Base-by-base conservation (phyloP, 768 basidiomycete species). In the Serendipita indica region DNA sequence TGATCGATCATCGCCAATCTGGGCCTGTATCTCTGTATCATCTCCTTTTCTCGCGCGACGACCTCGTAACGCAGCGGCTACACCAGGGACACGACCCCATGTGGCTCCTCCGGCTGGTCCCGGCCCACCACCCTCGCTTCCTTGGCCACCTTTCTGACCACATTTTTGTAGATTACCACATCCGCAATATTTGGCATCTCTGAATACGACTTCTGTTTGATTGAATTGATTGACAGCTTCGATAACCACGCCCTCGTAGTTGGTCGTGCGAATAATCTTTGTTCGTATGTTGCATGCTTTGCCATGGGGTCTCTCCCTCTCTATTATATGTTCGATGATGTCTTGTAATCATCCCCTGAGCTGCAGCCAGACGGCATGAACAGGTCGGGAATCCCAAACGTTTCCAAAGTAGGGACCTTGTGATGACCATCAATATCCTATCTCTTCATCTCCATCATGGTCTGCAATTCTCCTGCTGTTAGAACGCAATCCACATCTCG, bases 91-190 rank as follows among this genome's bases (percentile, higher is more conserved):
- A 39, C 61, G 45, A 49, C 65, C 64, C 58, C 68, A 54, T 58
- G 59, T 64, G 10, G 49, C 49, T n/a, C 41, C 82, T 2, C 82
- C 82, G n/a, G 84, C n/a, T n/a, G 83, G n/a, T n/a, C 74, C 76
- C 37, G 78, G 80, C 6, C 86, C 79, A 62, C 80, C 76, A 35
- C 89, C 72, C 0, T 89, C 89, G 0, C 81, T 79, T 64, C 91
- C 88, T 64, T 80, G 81, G n/a, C 86, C 89, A 7, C 96, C 83
- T 71, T 89, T 90, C 57, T 93, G 76, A 45, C 98, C 94, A 54
- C 98, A 79, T 69, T 97, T 99, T 70, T 98, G 94, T 56, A 99
- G 73, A 69, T 99, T 99, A 57, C 91, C 78, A 72, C 97, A 98
- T 5, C 96, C 96, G 67, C 96, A 99, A 69, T 93, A 96, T 64